Conservation (phyloP, 2,329 filamentous ascomycete genomes). For the Monosporascus sp. region DNA sequence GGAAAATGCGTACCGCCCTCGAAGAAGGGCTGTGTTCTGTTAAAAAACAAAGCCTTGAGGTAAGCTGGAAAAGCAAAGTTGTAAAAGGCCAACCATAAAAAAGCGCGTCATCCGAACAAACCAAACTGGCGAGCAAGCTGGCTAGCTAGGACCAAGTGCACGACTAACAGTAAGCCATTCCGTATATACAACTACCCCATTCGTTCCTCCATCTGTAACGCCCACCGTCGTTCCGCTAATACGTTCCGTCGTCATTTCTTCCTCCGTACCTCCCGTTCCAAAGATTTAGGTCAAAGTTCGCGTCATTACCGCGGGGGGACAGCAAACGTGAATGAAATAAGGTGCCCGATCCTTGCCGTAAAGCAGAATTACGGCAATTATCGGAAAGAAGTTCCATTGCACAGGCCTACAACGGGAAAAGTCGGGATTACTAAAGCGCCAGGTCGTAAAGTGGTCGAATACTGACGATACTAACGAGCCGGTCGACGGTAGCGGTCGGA, state of each 20-base stretch:
- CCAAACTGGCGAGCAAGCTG: too few relatives aligned
- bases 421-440: not conserved
- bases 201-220: not conserved
- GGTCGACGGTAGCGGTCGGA: not conserved
- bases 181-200: not conserved
- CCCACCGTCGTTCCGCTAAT: not conserved
- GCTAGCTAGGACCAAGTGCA: too few relatives aligned
- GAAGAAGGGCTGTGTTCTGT: not conserved
- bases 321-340: not conserved
- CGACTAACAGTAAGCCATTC: not conserved
- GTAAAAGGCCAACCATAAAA: not conserved
- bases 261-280: not conserved
- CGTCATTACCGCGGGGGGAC: not conserved
- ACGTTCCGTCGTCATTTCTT: not conserved
- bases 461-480: not conserved
- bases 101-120: not conserved
- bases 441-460: not conserved
- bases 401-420: not conserved
- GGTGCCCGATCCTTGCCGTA: not conserved
- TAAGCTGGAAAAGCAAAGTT: not conserved
- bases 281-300: not conserved
- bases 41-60: not conserved
- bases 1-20: not conserved
- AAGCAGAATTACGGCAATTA: not conserved
- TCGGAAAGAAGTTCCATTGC: not conserved